These are phyloP conservation scores for Polytrichum commune DNA, from an alignment of 225 moss, liverwort and hornwort species.

Conservation along the genomic window DNA sequence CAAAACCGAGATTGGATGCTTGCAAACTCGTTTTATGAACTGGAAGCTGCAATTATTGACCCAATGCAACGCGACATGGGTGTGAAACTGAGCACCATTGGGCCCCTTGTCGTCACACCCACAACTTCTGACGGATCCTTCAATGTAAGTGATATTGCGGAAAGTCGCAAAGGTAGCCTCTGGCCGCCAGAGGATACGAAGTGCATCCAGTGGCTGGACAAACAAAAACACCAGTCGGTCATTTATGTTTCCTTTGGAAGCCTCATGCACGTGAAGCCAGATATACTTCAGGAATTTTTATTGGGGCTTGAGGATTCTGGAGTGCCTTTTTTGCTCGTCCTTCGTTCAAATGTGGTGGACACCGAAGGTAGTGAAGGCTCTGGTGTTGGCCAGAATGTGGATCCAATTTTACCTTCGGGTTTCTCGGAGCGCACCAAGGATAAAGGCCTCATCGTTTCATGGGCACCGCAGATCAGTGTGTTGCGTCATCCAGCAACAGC, in stretches of 20 bases:
- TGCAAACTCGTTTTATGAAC: conserved; percentile 3
- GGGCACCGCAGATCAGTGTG: conserved; percentile 17
- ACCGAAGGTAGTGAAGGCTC: not conserved
- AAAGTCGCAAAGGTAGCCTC: not conserved
- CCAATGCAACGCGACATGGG: conserved; percentile 5
- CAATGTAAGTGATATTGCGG: not conserved
- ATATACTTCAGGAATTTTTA: not conserved
- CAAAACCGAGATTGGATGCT: conserved; percentile 19
- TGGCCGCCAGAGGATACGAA: conserved; percentile 16
- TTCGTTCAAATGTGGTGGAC: conserved; percentile 1
- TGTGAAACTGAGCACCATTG: conserved; percentile 5
- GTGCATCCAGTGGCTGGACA: conserved; percentile 14
- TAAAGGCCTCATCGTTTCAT: not conserved
- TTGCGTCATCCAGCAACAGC: conserved; percentile 12
- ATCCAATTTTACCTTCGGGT: not conserved
- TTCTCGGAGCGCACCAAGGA: conserved; percentile 17
- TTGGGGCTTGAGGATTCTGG: conserved; percentile 14
- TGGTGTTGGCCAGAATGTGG: no score
- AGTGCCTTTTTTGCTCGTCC: conserved; percentile 18
- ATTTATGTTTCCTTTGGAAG: conserved; percentile 24
- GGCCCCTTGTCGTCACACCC: conserved; percentile 18
- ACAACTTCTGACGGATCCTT: not conserved
- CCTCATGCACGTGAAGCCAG: not conserved
- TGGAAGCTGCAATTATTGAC: conserved; percentile 4
- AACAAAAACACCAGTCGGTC: conserved; percentile 5